Evolutionary conservation across 1,284 basidiomycete species (phyloP).

Genomic region (Earliella scabrosa): DNA sequence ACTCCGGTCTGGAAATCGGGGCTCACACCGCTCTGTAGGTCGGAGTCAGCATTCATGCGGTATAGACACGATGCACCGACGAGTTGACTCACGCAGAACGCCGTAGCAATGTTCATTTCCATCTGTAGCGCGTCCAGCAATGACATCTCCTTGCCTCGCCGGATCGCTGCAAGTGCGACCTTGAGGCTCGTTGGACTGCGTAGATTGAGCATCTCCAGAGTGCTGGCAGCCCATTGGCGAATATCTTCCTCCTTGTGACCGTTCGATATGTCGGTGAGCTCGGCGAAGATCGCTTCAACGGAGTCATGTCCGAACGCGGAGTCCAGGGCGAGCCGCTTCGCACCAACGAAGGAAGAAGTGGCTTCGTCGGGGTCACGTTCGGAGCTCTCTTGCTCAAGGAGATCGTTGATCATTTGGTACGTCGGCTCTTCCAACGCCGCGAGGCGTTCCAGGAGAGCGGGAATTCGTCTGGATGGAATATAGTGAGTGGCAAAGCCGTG

Average conservation of each 20-base stretch:
- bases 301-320: slow-evolving; percentile 71
- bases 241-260: slow-evolving; percentile 50
- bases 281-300: slow-evolving; percentile 73
- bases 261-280: slow-evolving; percentile 52
- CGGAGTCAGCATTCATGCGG: not conserved
- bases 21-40: slow-evolving; percentile 67
- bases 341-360: slow-evolving; percentile 59
- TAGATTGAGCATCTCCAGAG: slow-evolving; percentile 63
- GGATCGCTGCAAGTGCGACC: slow-evolving; percentile 80
- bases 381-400: slow-evolving; percentile 71
- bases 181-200: slow-evolving; percentile 92
- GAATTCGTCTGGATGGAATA: slow-evolving; percentile 76
- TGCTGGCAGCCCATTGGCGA: slow-evolving; percentile 75
- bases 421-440: slow-evolving; percentile 61
- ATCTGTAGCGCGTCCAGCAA: slow-evolving; percentile 77
- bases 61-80: not conserved
- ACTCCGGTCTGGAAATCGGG: slow-evolving; percentile 87
- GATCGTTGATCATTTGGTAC: slow-evolving; percentile 51
- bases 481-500: slow-evolving; percentile 92
- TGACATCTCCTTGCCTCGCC: slow-evolving; percentile 64
- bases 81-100: slow-evolving; percentile 72
- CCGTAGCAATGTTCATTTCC: slow-evolving; percentile 82
- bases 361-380: slow-evolving; percentile 65
- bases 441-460: slow-evolving; percentile 66
- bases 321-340: slow-evolving; percentile 78